Evolutionary conservation across 1,284 basidiomycete species (phyloP), one percentile per base, ranked within the genome.

Genomic region (Inonotus obliquus): DNA sequence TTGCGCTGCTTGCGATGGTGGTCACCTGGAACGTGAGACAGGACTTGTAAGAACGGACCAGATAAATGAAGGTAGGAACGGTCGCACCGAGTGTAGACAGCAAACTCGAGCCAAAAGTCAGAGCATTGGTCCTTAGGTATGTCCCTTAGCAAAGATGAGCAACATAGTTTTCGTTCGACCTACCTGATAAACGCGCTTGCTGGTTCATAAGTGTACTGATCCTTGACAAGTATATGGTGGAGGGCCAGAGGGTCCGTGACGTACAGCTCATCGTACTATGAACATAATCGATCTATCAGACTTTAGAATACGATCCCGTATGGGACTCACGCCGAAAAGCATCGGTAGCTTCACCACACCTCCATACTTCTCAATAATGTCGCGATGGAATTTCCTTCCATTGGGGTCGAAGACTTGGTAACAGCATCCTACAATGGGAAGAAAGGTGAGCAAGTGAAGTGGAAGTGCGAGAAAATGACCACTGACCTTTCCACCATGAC

Each of bases 141-240:
- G 19, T 32, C 32, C 9, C 9, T 32, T 9, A 32, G 32, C 9
- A 9, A 9, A 4, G 4, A n/a, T 29, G 27, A 27, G 25, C 1
- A 51, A 38, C 29, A n/a, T n/a, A n/a, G n/a, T n/a, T n/a, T n/a
- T 44, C 19, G 35, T 13, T 32, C 25, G 23, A 55, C 67, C 32
- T 59, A 73, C 70, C 56, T 54, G 19, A 68, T 61, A 41, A 66
- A 65, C 53, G 54, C 60, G 37, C 64, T 10, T 10, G 55, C 67
- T 58, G 77, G 73, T 64, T 79, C 76, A 59, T 68, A 74, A 0
- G 60, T 58, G 41, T 69, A 61, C 39, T 67, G 72, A 65, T 73
- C 77, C 66, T 79, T 78, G 54, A 79, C 69, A 4, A 78, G 19
- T 19, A 79, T 73, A 44, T 73, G 70, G 51, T 79, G 71, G 37